Conservation (phyloP, 768 basidiomycete genomes). For the Boletus reticulatus region DNA sequence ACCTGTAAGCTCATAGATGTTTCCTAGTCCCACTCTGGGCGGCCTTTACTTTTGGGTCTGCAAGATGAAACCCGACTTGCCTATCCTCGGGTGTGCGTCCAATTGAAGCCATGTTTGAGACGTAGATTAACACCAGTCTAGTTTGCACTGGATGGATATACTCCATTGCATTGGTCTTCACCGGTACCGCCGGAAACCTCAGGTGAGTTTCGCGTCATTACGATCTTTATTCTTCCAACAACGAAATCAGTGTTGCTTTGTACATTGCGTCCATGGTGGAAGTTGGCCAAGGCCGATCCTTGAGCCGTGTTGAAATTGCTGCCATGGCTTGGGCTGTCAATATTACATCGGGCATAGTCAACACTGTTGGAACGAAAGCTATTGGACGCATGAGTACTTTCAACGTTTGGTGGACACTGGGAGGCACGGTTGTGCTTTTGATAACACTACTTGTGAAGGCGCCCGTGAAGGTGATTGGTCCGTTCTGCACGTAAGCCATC, state of each 20-base stretch:
- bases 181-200: constrained; percentile 57
- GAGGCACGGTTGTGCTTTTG: constrained; percentile 56
- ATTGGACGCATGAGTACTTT: constrained; percentile 55
- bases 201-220: constrained; percentile 31
- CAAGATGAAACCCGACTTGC: constrained; percentile 54
- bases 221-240: background rate
- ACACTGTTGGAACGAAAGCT: constrained; percentile 55
- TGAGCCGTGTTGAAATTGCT: constrained; percentile 48
- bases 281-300: constrained; percentile 42
- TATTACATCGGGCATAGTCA: constrained; percentile 51
- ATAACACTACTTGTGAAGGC: constrained; percentile 56
- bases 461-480: constrained; percentile 42
- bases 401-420: constrained; percentile 61
- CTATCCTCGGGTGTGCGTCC: constrained; percentile 50
- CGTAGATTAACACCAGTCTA: constrained; percentile 4
- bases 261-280: constrained; percentile 55
- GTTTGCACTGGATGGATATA: constrained; percentile 57
- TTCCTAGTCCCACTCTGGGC: constrained; percentile 50
- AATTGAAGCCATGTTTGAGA: background rate
- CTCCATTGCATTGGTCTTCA: constrained; percentile 58
- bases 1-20: constrained; percentile 1
- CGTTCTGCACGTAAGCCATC: background rate
- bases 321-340: constrained; percentile 60
- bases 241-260: constrained; percentile 41
- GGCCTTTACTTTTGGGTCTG: constrained; percentile 65